These are phyloP conservation scores for Oryza brachyantha DNA, from an alignment of 176 grass and related monocot genomes.

Conservation along the genomic window DNA sequence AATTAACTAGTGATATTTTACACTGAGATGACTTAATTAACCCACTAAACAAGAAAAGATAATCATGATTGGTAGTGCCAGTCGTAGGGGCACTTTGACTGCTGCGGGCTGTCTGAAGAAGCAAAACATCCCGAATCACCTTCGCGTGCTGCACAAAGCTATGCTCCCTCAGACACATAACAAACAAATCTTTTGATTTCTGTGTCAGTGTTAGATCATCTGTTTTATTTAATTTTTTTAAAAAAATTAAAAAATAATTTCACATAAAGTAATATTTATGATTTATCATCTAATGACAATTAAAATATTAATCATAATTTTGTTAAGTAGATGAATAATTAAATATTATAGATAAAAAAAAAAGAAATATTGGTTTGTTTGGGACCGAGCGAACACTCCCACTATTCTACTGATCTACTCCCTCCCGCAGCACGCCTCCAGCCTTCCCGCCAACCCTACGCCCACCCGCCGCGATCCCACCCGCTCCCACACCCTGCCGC, in stretches of 20 bases:
- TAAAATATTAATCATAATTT: too few relatives aligned
- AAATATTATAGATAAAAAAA: too few relatives aligned
- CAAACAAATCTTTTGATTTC: too few relatives aligned
- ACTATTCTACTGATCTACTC: conserved; percentile 11
- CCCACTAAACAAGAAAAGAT: background rate
- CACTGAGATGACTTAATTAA: background rate
- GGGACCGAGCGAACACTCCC: too few relatives aligned
- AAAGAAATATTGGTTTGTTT: too few relatives aligned
- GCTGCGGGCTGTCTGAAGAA: background rate
- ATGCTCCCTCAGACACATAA: too few relatives aligned
- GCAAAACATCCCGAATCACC: background rate
- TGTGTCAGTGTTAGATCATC: too few relatives aligned
- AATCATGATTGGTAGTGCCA: background rate
- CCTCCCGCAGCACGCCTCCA: conserved; percentile 16
- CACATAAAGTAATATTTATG: too few relatives aligned
- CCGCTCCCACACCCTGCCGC: accelerated
- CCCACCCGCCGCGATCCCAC: background rate
- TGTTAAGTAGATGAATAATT: too few relatives aligned
- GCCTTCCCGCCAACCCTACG: background rate
- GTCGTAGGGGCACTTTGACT: background rate
- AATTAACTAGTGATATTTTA: background rate
- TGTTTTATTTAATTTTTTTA: too few relatives aligned
- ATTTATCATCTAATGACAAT: too few relatives aligned
- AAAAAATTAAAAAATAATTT: too few relatives aligned
- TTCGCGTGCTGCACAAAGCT: conserved; percentile 22